Percentiles rank a stretch among this genome's conserved stretches.
phyloP scores from a whole-genome alignment of 164 flowering plant species.

The Euptelea pleiosperma region DNA sequence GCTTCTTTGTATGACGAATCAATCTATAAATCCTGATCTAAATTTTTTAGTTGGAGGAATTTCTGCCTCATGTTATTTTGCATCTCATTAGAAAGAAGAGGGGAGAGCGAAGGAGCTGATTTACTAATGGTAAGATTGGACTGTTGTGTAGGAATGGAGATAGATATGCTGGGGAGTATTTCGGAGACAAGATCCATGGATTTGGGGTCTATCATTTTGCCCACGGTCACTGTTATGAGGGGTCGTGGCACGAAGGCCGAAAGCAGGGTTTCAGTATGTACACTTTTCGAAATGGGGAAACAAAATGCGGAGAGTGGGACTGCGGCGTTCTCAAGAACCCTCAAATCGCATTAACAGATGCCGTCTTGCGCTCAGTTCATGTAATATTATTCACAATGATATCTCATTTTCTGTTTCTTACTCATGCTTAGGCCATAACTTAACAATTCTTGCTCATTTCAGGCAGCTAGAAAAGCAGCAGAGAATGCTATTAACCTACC shows the following conservation, averaged over 20 bases:
- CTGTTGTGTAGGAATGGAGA: slow-evolving; percentile 74
- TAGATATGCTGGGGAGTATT: slow-evolving; percentile 90
- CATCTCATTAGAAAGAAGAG: neutral
- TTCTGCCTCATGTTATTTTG: neutral
- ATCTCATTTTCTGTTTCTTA: neutral
- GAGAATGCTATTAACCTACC: slow-evolving; percentile 62
- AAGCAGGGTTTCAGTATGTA: slow-evolving; percentile 93
- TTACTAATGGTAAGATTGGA: slow-evolving; percentile 7
- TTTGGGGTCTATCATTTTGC: slow-evolving; percentile 96
- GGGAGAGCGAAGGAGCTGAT: neutral
- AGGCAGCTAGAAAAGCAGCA: slow-evolving; percentile 83
- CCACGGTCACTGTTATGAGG: slow-evolving; percentile 89
- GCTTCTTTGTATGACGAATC: neutral
- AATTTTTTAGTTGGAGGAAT: too few species aligned
- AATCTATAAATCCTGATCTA: too few species aligned
- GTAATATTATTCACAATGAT: too few species aligned
- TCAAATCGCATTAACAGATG: slow-evolving; percentile 44
- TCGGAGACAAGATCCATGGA: slow-evolving; percentile 94
- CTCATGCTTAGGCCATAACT: neutral
- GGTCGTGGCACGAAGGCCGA: slow-evolving; percentile 98
- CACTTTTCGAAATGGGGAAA: slow-evolving; percentile 74
- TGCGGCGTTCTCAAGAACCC: slow-evolving; percentile 55
- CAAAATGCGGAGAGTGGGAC: slow-evolving; percentile 86
- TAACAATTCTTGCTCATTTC: slow-evolving; percentile 5
- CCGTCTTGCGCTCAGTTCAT: slow-evolving; percentile 74